Conservation (phyloP, 2,329 filamentous ascomycete species). For the Rutstroemia sp. region DNA sequence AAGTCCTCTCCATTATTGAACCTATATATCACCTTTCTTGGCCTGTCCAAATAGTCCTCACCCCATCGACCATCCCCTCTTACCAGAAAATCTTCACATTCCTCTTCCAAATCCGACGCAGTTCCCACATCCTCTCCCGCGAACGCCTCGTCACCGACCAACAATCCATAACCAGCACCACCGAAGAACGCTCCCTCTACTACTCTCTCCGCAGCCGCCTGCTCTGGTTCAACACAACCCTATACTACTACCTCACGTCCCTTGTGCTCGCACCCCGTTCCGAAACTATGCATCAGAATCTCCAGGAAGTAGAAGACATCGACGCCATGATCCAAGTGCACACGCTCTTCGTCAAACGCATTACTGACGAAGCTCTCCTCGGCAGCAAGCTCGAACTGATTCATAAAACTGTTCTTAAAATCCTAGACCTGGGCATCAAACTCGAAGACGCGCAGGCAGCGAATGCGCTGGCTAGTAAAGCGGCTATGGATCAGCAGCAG, state of each 20-base stretch:
- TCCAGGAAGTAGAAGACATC: slow-evolving; percentile 61
- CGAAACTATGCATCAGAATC: slow-evolving; percentile 44
- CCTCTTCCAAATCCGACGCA: slow-evolving; percentile 69
- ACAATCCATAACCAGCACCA: slow-evolving; percentile 33
- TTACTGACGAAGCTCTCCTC: slow-evolving; percentile 64
- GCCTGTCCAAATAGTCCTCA: slow-evolving; percentile 66
- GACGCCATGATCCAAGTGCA: slow-evolving; percentile 75
- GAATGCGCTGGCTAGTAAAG: slow-evolving; percentile 22
- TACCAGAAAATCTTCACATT: slow-evolving; percentile 72
- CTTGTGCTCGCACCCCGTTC: slow-evolving; percentile 60
- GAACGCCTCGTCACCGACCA: slow-evolving; percentile 38
- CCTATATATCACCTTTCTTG: slow-evolving; percentile 62
- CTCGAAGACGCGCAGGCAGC: slow-evolving; percentile 54
- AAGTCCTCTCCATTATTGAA: slow-evolving; percentile 53
- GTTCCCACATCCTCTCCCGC: slow-evolving; percentile 57
- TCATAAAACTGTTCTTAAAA: slow-evolving; percentile 61
- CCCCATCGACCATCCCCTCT: slow-evolving; percentile 50
- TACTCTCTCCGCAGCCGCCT: slow-evolving; percentile 60
- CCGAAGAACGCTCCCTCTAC: slow-evolving; percentile 40
- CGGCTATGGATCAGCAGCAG: slow-evolving; percentile 18
- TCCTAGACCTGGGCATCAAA: slow-evolving; percentile 67
- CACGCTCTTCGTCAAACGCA: slow-evolving; percentile 49
- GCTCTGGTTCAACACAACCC: slow-evolving; percentile 67
- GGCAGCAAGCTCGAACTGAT: slow-evolving; percentile 63
- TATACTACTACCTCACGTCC: slow-evolving; percentile 70